Evolutionary conservation across 441 rosid species (phyloP).

Genomic region (Pelargonium exstipulatum): DNA sequence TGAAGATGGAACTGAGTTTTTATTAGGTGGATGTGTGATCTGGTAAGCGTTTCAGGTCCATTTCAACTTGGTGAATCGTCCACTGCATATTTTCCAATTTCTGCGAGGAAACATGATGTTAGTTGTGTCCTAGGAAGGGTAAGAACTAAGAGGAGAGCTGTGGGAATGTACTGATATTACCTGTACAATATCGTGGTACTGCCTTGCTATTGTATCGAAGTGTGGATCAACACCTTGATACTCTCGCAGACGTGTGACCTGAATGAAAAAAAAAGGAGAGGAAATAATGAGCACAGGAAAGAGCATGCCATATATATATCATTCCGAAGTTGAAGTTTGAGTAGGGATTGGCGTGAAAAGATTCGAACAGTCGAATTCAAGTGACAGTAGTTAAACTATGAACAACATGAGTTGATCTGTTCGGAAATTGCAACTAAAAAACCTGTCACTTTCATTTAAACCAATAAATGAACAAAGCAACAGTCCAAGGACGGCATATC

Average conservation of each 20-base stretch:
- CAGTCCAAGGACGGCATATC: no score
- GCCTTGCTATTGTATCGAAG: conserved; percentile 81
- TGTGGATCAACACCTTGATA: conserved; percentile 97
- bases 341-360: no score
- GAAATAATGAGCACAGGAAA: background rate
- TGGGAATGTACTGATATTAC: conserved; percentile 26
- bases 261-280: conserved; percentile 10
- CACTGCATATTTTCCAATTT: conserved; percentile 90
- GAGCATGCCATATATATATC: no score
- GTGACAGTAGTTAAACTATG: no score
- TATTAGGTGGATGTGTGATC: conserved; percentile 40
- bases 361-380: no score
- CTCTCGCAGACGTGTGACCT: conserved; percentile 84
- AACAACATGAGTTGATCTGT: no score
- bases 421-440: no score
- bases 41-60: conserved; percentile 69
- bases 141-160: background rate
- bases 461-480: no score
- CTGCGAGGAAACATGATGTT: conserved; percentile 35
- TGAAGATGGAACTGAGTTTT: background rate
- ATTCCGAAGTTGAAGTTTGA: no score
- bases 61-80: conserved; percentile 92
- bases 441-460: no score
- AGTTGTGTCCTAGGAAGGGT: conserved; percentile 10
- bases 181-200: conserved; percentile 88